These are phyloP conservation scores for Chaetothyriales sp. DNA, from an alignment of 2,329 filamentous ascomycete species.

Conservation along the genomic window DNA sequence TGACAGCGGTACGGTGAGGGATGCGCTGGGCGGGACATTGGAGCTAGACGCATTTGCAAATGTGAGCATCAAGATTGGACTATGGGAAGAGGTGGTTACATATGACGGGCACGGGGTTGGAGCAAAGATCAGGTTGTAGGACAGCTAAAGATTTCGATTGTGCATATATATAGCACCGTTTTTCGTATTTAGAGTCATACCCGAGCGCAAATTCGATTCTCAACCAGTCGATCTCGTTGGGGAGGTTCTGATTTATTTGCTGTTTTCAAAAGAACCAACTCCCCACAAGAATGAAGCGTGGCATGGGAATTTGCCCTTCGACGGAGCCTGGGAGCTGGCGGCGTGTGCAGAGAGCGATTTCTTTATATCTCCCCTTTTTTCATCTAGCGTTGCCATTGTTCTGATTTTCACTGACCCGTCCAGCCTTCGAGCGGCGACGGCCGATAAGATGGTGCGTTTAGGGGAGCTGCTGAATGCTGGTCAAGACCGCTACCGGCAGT, in stretches of 20 bases:
- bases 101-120: conserved; percentile 59
- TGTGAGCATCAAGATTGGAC: conserved; percentile 59
- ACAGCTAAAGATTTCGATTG: conserved; percentile 2
- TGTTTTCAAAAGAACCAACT: no score
- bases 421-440: no score
- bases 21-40: conserved; percentile 66
- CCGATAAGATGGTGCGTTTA: no score
- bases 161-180: not conserved
- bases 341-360: no score
- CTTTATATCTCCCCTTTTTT: no score
- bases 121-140: conserved; percentile 45
- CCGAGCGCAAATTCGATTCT: not conserved
- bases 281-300: no score
- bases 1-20: conserved; percentile 67
- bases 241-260: no score
- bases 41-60: conserved; percentile 66
- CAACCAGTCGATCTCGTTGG: not conserved
- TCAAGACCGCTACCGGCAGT: not conserved
- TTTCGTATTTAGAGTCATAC: not conserved
- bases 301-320: no score
- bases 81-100: conserved; percentile 60
- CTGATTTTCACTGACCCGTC: no score
- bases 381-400: no score
- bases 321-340: no score
- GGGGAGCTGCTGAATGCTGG: no score